Percentiles rank a stretch among this genome's conserved stretches.
phyloP scores from a whole-genome alignment of 2,329 filamentous ascomycete genomes.

The Aspergillus fumigatiaffinis region DNA sequence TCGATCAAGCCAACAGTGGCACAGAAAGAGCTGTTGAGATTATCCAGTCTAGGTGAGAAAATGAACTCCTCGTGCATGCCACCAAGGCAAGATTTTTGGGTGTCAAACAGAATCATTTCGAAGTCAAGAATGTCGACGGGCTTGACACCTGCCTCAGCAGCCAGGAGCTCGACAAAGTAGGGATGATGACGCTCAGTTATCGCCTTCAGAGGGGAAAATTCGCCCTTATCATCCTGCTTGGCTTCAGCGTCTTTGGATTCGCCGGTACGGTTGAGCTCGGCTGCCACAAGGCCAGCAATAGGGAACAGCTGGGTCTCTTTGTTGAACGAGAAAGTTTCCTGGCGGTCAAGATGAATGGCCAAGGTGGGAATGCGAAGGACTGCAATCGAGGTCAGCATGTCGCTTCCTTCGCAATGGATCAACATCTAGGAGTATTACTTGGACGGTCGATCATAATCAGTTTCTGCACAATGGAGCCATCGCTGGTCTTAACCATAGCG shows the following conservation, averaged over 20 bases:
- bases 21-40: slow-evolving; percentile 95
- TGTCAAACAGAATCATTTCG: slow-evolving; percentile 95
- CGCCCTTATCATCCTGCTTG: slow-evolving; percentile 43
- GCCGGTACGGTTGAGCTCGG: slow-evolving; percentile 77
- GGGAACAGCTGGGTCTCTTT: slow-evolving; percentile 96
- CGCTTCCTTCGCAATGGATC: background rate
- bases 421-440: slow-evolving; percentile 37
- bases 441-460: slow-evolving; percentile 88
- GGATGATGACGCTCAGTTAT: slow-evolving; percentile 84
- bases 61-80: slow-evolving; percentile 92
- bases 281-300: slow-evolving; percentile 80
- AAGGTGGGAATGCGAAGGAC: slow-evolving; percentile 87
- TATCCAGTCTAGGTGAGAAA: slow-evolving; percentile 93
- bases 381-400: slow-evolving; percentile 17
- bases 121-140: slow-evolving; percentile 80
- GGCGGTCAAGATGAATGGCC: slow-evolving; percentile 88
- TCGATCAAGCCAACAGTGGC: slow-evolving; percentile 79
- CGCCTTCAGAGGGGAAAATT: slow-evolving; percentile 70
- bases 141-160: slow-evolving; percentile 68
- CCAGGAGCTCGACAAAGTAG: slow-evolving; percentile 79
- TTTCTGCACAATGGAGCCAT: slow-evolving; percentile 74
- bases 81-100: slow-evolving; percentile 83
- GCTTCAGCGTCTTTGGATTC: slow-evolving; percentile 34
- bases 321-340: slow-evolving; percentile 85
- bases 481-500: slow-evolving; percentile 70